phyloP scores from a whole-genome alignment of 2,329 filamentous ascomycete species.

The Remersonia thermophila region DNA sequence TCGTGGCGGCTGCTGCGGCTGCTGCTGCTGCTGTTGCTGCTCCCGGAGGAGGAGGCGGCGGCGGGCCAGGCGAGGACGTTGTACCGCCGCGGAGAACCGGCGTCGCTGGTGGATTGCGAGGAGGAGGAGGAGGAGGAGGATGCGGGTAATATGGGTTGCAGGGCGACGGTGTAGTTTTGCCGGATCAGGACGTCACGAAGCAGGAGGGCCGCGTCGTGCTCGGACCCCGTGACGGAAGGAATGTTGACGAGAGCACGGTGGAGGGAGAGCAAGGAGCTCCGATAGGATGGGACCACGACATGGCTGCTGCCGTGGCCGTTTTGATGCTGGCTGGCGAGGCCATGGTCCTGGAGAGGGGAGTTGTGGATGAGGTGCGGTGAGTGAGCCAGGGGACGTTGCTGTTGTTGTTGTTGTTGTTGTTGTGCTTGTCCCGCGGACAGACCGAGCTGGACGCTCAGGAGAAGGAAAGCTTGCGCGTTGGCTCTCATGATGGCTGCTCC shows the following conservation, averaged over 20 bases:
- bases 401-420: no score
- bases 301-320: no score
- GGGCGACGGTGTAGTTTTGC: constrained; percentile 31
- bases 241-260: constrained; percentile 66
- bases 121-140: constrained; percentile 14
- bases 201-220: constrained; percentile 55
- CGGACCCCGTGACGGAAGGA: constrained; percentile 58
- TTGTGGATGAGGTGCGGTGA: no score
- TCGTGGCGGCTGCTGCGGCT: no score
- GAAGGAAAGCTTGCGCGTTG: no score
- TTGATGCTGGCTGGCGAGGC: no score
- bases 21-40: no score
- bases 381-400: no score
- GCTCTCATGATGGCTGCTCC: no score
- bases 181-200: constrained; percentile 52
- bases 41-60: constrained; percentile 15
- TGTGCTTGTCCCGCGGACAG: no score
- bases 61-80: constrained; percentile 64
- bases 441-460: no score
- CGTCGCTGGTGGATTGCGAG: constrained; percentile 19
- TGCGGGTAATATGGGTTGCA: constrained; percentile 25
- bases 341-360: no score
- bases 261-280: constrained; percentile 50
- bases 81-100: constrained; percentile 35
- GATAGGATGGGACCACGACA: constrained; percentile 29